These are phyloP conservation scores for Kurtzmaniella natalensis DNA, from an alignment of 1,139 yeast species.

Conservation along the genomic window DNA sequence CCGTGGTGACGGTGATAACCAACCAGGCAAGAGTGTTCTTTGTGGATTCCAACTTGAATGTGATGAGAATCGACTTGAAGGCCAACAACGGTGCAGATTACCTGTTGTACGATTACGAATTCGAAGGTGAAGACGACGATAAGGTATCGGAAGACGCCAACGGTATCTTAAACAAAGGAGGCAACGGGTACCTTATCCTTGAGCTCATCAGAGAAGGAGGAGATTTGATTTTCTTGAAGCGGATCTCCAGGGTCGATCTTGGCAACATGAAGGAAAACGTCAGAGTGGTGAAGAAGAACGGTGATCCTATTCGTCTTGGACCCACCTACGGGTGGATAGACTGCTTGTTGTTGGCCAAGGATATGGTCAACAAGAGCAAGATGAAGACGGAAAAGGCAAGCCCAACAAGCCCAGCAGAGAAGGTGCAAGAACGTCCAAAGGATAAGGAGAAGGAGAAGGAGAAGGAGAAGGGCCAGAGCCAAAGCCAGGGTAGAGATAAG, in stretches of 20 bases:
- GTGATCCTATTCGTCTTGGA: conserved; percentile 33
- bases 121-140: conserved; percentile 36
- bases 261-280: conserved; percentile 26
- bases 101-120: conserved; percentile 77
- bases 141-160: conserved; percentile 13
- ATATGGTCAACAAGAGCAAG: conserved; percentile 24
- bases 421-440: not conserved
- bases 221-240: conserved; percentile 54
- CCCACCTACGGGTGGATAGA: conserved; percentile 43
- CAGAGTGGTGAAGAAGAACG: conserved; percentile 33
- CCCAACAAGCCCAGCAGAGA: conserved; percentile 2
- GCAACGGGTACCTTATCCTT: conserved; percentile 57
- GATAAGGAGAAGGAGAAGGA: conserved; percentile 6
- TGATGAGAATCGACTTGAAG: conserved; percentile 40
- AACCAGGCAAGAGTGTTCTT: conserved; percentile 42
- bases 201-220: conserved; percentile 57
- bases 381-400: conserved; percentile 6
- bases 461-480: not conserved
- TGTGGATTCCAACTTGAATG: conserved; percentile 33
- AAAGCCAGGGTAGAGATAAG: too few relatives aligned
- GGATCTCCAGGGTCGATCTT: conserved; percentile 25
- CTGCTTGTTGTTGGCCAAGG: conserved; percentile 41
- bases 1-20: conserved; percentile 48
- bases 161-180: conserved; percentile 15
- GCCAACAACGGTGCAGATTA: conserved; percentile 56